Conservation (phyloP, 345 rosid genomes). For the Citrus sp. region DNA sequence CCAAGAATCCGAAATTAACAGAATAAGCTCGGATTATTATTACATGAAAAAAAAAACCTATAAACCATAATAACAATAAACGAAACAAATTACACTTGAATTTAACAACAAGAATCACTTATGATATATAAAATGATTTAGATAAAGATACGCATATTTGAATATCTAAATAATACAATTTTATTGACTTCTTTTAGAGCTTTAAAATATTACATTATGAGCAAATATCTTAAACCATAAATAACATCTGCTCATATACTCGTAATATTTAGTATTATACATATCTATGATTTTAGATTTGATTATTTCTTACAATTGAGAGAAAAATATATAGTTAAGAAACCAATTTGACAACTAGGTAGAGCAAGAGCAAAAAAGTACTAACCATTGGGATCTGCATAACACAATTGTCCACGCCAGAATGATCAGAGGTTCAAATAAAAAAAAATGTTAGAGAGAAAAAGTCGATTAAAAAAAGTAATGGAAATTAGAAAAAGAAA, state of each 20-base stretch:
- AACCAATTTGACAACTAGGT: not conserved
- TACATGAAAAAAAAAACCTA: not conserved
- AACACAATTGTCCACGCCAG: not conserved
- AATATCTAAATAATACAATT: not conserved
- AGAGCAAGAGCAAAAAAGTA: not conserved
- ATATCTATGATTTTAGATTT: not conserved
- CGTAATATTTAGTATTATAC: not conserved
- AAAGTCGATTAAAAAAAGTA: not conserved
- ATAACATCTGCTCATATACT: too few relatives aligned
- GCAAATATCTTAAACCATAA: not conserved
- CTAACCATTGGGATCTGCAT: slow-evolving; percentile 34
- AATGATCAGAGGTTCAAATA: not conserved
- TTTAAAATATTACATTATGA: too few relatives aligned
- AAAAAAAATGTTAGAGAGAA: not conserved
- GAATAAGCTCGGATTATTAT: not conserved
- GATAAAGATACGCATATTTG: not conserved
- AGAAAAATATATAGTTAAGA: not conserved
- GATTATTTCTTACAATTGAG: not conserved
- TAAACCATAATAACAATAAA: too few relatives aligned
- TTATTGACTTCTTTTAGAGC: too few relatives aligned
- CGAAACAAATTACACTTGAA: too few relatives aligned
- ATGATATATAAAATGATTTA: not conserved
- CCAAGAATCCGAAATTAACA: not conserved
- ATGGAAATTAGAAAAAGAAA: not conserved
- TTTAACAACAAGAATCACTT: too few relatives aligned